Conservation (phyloP, 2,329 filamentous ascomycete genomes). For the Cladosporium sp. region DNA sequence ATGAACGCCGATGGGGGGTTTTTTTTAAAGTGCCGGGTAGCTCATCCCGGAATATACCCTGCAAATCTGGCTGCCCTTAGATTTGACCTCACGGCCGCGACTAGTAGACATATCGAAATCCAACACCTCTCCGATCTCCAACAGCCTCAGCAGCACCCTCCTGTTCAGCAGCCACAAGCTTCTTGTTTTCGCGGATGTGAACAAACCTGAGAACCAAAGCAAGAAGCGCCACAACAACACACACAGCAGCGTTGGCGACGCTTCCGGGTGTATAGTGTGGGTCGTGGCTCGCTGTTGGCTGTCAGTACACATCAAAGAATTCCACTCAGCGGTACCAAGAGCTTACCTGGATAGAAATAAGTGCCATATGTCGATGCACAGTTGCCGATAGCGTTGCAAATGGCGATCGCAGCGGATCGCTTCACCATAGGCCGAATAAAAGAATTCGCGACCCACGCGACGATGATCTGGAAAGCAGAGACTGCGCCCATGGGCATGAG, state of each 20-base stretch:
- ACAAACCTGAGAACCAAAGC: constrained; percentile 38
- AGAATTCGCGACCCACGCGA: constrained; percentile 29
- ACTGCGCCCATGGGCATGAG: constrained; percentile 37
- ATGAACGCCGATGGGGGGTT: neutral
- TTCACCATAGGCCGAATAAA: constrained; percentile 38
- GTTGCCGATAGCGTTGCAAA: constrained; percentile 39
- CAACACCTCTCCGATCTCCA: constrained; percentile 10
- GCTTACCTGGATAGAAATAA: constrained; percentile 23
- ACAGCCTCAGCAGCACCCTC: constrained; percentile 21
- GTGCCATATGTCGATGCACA: constrained; percentile 38
- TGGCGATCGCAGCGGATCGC: constrained; percentile 34
- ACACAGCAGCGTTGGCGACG: constrained; percentile 39
- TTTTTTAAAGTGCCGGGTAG: neutral
- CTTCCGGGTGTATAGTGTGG: constrained; percentile 43
- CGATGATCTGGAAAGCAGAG: constrained; percentile 35
- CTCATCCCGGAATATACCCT: neutral
- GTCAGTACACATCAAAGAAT: constrained; percentile 23
- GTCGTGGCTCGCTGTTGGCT: constrained; percentile 31
- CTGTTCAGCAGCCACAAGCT: constrained; percentile 29
- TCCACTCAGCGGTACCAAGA: constrained; percentile 29
- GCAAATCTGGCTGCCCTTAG: neutral
- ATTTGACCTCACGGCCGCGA: neutral
- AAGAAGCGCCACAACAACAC: constrained; percentile 38
- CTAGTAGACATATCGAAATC: constrained; percentile 25
- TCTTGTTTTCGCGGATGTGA: constrained; percentile 39